A percentile compares a stretch with the other conserved stretches of the same genome.
These are phyloP conservation scores for Mycena albidolilacea DNA, from an alignment of 768 basidiomycete genomes.

Conservation along the genomic window DNA sequence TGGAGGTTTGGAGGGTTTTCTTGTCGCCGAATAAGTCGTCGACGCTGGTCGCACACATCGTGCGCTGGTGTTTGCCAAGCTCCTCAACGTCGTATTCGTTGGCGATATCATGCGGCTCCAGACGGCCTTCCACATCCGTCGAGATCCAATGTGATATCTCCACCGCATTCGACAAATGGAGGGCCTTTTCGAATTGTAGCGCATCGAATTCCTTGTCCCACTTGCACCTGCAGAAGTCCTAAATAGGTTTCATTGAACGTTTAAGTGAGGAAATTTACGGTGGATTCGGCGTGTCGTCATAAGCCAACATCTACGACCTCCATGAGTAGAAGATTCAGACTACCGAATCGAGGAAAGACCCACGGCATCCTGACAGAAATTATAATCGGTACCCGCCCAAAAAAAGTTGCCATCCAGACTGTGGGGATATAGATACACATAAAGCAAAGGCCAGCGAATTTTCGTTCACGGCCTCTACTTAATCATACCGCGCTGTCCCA, in stretches of 20 bases:
- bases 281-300: neutral
- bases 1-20: no score
- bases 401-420: no score
- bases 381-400: conserved; percentile 8
- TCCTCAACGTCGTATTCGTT: neutral
- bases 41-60: conserved; percentile 9
- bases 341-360: neutral
- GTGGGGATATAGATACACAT: no score
- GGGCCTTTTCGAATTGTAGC: neutral
- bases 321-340: neutral
- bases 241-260: neutral
- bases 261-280: neutral
- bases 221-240: conserved; percentile 11
- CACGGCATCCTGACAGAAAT: conserved; percentile 7
- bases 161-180: neutral
- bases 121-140: neutral
- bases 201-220: conserved; percentile 16
- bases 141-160: neutral
- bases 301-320: conserved; percentile 12
- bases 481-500: neutral
- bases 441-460: no score
- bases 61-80: neutral
- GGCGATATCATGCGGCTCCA: neutral
- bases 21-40: neutral
- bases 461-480: no score